A percentile compares a stretch with the other conserved stretches of the same genome.
Evolutionary conservation across 2,329 filamentous ascomycete species (phyloP).

Genomic region (Dactylellina drechsleri): DNA sequence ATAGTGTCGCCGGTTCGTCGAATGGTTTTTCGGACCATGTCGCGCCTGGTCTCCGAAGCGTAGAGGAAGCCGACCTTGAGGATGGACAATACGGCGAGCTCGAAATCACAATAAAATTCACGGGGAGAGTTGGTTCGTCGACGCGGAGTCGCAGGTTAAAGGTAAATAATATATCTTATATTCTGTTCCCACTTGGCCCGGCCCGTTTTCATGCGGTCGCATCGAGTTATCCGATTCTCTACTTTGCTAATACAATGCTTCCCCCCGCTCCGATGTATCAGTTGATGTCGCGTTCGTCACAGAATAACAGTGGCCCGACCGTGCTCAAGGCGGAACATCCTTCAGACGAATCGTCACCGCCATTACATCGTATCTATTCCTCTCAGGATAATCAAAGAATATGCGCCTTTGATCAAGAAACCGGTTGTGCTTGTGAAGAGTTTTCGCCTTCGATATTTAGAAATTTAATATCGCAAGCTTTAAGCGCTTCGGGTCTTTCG

Average conservation of each 20-base stretch:
- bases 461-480: slow-evolving; percentile 18
- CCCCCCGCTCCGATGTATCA: neutral
- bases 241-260: slow-evolving; percentile 14
- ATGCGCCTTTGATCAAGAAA: slow-evolving; percentile 21
- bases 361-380: slow-evolving; percentile 19
- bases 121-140: slow-evolving; percentile 30
- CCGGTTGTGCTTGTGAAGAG: slow-evolving; percentile 35
- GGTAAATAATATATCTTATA: slow-evolving; percentile 17
- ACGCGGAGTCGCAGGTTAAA: slow-evolving; percentile 26
- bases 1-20: slow-evolving; percentile 2
- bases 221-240: neutral
- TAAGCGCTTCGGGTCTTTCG: slow-evolving; percentile 8
- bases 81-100: slow-evolving; percentile 41
- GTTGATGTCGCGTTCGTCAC: slow-evolving; percentile 30
- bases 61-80: slow-evolving; percentile 21
- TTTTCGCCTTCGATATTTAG: slow-evolving; percentile 35
- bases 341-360: slow-evolving; percentile 5
- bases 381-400: slow-evolving; percentile 22
- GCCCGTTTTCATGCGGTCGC: slow-evolving; percentile 14
- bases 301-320: slow-evolving; percentile 18
- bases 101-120: slow-evolving; percentile 43
- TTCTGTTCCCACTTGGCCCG: slow-evolving; percentile 5
- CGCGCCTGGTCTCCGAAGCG: slow-evolving; percentile 21
- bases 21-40: slow-evolving; percentile 22
- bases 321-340: slow-evolving; percentile 31